Conservation (phyloP, 345 rosid genomes). For the Atalantia buxifolia region DNA sequence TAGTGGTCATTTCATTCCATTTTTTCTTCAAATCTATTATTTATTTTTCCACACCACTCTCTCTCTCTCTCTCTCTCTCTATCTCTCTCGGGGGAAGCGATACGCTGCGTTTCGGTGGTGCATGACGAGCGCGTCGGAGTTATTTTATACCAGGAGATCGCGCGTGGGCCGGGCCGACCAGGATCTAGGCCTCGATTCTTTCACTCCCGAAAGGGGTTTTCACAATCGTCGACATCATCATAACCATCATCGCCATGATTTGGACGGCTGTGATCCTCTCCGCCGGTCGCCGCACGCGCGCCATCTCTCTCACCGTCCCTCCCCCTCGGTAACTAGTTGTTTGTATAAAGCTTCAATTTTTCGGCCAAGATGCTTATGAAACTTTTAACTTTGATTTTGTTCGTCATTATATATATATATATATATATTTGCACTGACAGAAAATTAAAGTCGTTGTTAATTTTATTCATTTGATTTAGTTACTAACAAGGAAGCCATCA, state of each 20-base stretch:
- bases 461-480: background rate
- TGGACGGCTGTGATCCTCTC: conserved; percentile 54
- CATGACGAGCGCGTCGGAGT: conserved; percentile 94
- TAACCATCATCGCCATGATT: conserved; percentile 44
- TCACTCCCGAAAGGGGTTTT: conserved; percentile 35
- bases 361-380: too few species aligned
- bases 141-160: conserved; percentile 76
- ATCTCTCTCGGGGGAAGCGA: background rate
- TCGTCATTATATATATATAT: too few species aligned
- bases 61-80: background rate
- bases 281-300: conserved; percentile 57
- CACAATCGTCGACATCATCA: conserved; percentile 46
- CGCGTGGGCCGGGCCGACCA: conserved; percentile 55
- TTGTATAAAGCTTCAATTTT: background rate
- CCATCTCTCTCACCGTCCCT: conserved; percentile 32
- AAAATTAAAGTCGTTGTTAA: background rate
- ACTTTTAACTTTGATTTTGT: too few species aligned
- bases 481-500: background rate
- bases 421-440: too few species aligned
- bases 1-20: background rate
- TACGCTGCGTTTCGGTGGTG: conserved; percentile 23
- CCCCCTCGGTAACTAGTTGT: conserved; percentile 32
- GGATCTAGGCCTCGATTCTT: conserved; percentile 37
- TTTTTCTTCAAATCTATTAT: background rate
- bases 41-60: background rate